Conservation (phyloP, 495 filamentous ascomycete genomes). For the Xylaria longipes region DNA sequence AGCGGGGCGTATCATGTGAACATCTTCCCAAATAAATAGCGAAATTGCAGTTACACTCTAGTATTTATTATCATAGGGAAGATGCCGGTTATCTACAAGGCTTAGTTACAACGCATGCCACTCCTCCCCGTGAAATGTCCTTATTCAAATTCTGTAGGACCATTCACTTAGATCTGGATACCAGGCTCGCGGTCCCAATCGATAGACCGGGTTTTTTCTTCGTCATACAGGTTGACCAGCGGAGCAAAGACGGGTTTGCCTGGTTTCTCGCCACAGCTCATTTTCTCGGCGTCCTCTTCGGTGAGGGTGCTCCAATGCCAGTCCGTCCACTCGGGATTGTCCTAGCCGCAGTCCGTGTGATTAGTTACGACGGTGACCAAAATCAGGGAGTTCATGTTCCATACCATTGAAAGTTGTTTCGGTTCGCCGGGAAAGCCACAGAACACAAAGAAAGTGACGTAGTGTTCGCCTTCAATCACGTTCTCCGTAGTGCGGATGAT, state of each 20-base stretch:
- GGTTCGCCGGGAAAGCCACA: not conserved
- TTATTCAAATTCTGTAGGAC: not conserved
- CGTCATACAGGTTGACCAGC: not conserved
- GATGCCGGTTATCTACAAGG: not conserved
- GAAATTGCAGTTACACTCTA: not conserved
- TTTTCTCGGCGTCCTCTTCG: not conserved
- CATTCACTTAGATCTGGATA: not conserved
- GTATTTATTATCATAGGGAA: not conserved
- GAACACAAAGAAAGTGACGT: conserved; percentile 11
- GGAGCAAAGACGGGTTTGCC: conserved; percentile 17
- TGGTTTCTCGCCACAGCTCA: conserved; percentile 1
- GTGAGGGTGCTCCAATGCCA: conserved; percentile 14
- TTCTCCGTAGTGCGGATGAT: conserved; percentile 20
- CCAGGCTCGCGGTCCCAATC: conserved; percentile 19
- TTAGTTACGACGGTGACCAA: conserved; percentile 5
- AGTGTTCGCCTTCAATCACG: conserved; percentile 16
- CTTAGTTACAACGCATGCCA: not conserved
- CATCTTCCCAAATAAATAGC: not conserved
- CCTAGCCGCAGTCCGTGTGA: conserved; percentile 3
- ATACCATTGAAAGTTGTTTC: conserved; percentile 2
- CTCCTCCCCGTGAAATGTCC: not conserved
- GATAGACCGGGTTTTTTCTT: not conserved
- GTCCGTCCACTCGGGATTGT: conserved; percentile 9
- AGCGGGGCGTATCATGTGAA: not conserved
- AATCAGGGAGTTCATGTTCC: not conserved